phyloP scores from a whole-genome alignment of 1,139 yeast genomes.

The Pichia inconspicua region DNA sequence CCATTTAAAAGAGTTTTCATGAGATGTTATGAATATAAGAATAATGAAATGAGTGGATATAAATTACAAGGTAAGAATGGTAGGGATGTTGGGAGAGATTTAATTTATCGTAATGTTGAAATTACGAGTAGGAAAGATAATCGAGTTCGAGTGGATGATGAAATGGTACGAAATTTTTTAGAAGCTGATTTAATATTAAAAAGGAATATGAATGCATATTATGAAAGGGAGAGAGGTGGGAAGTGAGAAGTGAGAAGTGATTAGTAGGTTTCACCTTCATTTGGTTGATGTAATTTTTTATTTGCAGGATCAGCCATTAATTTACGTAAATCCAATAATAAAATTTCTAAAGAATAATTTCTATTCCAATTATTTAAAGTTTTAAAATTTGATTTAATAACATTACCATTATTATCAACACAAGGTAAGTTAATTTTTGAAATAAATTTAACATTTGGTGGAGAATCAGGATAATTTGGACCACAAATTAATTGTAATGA shows the following conservation, averaged over 20 bases:
- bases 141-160: constrained; percentile 15
- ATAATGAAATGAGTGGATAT: constrained; percentile 24
- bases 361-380: constrained; percentile 82
- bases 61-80: constrained; percentile 21
- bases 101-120: constrained; percentile 26
- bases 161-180: constrained; percentile 18
- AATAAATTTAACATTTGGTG: constrained; percentile 74
- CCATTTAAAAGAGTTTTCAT: constrained; percentile 30
- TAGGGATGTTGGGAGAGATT: constrained; percentile 3
- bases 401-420: constrained; percentile 67
- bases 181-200: constrained; percentile 26
- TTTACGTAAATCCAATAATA: constrained; percentile 77
- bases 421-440: constrained; percentile 88
- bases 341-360: constrained; percentile 83
- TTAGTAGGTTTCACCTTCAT: constrained; percentile 68
- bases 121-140: constrained; percentile 26
- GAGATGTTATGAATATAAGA: constrained; percentile 23
- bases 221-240: constrained; percentile 15
- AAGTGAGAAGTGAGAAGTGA: no score
- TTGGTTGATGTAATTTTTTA: constrained; percentile 82
- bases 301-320: constrained; percentile 82
- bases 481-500: constrained; percentile 78
- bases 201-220: constrained; percentile 23
- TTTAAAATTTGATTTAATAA: constrained; percentile 53
- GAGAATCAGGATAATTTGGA: constrained; percentile 75